Evolutionary conservation across 2,329 filamentous ascomycete genomes (phyloP), one percentile per base, ranked within the genome.

Genomic region (Cercospora sesami): DNA sequence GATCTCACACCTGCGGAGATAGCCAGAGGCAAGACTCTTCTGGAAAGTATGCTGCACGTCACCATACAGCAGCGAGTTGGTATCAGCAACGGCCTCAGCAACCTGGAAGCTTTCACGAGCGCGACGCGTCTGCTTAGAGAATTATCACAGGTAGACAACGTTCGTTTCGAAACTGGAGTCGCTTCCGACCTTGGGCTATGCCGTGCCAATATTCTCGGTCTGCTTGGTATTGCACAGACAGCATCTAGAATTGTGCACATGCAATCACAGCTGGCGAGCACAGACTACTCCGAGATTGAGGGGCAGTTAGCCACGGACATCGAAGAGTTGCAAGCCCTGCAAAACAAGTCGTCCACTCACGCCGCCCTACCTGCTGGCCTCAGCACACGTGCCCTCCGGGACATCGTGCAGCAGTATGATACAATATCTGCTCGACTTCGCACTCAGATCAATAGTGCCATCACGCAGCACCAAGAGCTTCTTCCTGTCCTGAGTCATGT

Each of bases 1-100:
- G 96, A 99, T 71, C 81, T 99, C 45, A 96, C 91, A 55, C 86
- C 89, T 51, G 90, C 92, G 8, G 93, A 97, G 73, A 86, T 95
- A 7, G 85, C 86, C 51, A 87, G 94, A 75, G 94, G 93, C 77
- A 86, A 91, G 60, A 93, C 93, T 0, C 92, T 92, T 71, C 82
- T 97, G n/a, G 95, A 99, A 78, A 93, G 94, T 28, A 85, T 97
- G 68, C 82, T 98, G 31, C 85, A 90, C 68, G 81, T 66, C 0
- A 67, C 68, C 12, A 64, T 73, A 5, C 53, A 64, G 21, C 73
- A 76, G 66, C 72, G 72, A 23, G 14, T 12, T n/a, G 42, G 31
- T 7, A 51, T 73, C 10, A 36, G 48, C 7, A 26, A 45, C 14
- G 42, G 67, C n/a, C 53, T 72, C 14, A 33, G 26, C 53, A 42